These are phyloP conservation scores for Halophytophthora polymorphica DNA, from an alignment of 352 stramenopile species.

Conservation along the genomic window DNA sequence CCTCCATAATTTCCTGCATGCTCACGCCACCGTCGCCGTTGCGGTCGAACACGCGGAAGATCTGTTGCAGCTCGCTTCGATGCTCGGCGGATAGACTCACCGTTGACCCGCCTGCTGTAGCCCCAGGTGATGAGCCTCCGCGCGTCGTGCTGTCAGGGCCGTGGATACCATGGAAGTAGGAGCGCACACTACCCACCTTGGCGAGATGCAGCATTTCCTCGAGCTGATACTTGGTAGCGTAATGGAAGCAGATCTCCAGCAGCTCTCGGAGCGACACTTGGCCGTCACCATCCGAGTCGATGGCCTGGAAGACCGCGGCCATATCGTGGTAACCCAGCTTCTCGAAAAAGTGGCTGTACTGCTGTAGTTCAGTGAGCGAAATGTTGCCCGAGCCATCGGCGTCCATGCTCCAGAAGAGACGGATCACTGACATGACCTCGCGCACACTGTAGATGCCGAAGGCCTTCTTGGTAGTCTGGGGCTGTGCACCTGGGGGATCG, in stretches of 20 bases:
- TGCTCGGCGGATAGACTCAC: conserved; percentile 31
- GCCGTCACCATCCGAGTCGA: conserved; percentile 63
- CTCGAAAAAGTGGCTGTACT: conserved; percentile 61
- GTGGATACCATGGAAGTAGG: conserved; percentile 32
- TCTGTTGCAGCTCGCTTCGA: conserved; percentile 43
- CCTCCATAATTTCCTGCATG: conserved; percentile 73
- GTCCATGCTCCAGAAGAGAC: conserved; percentile 73
- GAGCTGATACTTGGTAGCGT: conserved; percentile 51
- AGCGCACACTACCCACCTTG: conserved; percentile 54
- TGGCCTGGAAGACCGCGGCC: conserved; percentile 60
- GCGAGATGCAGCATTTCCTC: conserved; percentile 71
- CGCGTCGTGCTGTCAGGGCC: background rate
- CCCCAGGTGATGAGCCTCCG: background rate
- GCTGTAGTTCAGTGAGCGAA: conserved; percentile 45
- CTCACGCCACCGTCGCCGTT: conserved; percentile 61
- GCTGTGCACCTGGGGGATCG: background rate
- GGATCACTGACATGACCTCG: conserved; percentile 75
- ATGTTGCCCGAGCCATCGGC: conserved; percentile 61
- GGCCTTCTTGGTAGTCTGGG: conserved; percentile 18
- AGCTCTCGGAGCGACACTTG: conserved; percentile 57
- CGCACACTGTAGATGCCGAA: conserved; percentile 71
- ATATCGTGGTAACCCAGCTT: conserved; percentile 66
- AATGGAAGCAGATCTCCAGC: conserved; percentile 65
- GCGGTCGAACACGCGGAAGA: conserved; percentile 73
- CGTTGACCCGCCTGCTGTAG: background rate